Percentiles rank a stretch among this genome's conserved stretches.
Evolutionary conservation across 768 basidiomycete genomes (phyloP).

Genomic region (Pleurotus djamor): DNA sequence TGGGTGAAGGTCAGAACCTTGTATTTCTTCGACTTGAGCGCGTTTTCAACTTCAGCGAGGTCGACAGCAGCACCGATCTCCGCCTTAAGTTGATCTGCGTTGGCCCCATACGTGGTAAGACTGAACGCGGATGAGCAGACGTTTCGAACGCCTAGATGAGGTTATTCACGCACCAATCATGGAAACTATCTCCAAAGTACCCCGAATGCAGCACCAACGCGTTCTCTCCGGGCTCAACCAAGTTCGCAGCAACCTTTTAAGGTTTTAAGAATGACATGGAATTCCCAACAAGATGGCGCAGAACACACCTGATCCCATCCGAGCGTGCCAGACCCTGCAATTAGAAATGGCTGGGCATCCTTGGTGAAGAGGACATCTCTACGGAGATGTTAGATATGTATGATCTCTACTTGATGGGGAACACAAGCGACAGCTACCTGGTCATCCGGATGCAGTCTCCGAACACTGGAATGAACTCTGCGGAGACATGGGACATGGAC

Average conservation of each 20-base stretch:
- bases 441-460: constrained; percentile 89
- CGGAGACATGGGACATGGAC: constrained; percentile 83
- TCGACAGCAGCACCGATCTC: constrained; percentile 77
- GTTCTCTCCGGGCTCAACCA: constrained; percentile 78
- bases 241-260: constrained; percentile 79
- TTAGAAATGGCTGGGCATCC: constrained; percentile 85
- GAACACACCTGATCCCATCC: constrained; percentile 88
- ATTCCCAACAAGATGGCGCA: not conserved
- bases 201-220: constrained; percentile 86
- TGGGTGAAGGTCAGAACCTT: constrained; percentile 93
- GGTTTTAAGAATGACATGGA: constrained; percentile 1
- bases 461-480: constrained; percentile 85
- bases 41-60: constrained; percentile 56
- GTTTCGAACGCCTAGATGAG: not conserved
- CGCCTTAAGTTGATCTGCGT: constrained; percentile 82
- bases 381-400: constrained; percentile 1
- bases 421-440: constrained; percentile 36
- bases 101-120: constrained; percentile 84
- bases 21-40: constrained; percentile 77
- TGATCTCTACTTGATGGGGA: not conserved
- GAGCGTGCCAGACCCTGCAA: constrained; percentile 92
- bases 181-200: constrained; percentile 92
- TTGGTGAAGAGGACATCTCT: constrained; percentile 80
- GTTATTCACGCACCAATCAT: constrained; percentile 64
- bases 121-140: constrained; percentile 29